A percentile compares a stretch with the other conserved stretches of the same genome.
phyloP scores from a whole-genome alignment of 2,329 filamentous ascomycete genomes.

The Cladosporium sp. region DNA sequence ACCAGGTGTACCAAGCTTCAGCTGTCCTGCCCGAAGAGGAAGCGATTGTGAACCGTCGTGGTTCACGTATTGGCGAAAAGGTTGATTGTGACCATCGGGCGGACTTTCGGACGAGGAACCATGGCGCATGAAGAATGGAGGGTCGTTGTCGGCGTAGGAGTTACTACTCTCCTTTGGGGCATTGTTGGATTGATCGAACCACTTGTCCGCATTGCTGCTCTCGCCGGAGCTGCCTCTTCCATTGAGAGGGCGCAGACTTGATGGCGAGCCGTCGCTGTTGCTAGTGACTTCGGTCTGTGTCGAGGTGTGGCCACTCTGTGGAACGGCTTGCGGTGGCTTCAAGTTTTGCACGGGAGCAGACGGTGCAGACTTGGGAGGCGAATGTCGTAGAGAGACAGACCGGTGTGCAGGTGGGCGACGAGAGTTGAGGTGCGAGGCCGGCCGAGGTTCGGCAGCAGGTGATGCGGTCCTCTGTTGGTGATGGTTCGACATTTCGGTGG shows the following conservation, averaged over 20 bases:
- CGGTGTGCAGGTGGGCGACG: conserved; percentile 48
- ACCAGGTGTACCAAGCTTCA: conserved; percentile 41
- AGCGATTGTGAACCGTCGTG: conserved; percentile 26
- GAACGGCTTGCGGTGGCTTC: conserved; percentile 20
- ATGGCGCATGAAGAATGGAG: conserved; percentile 45
- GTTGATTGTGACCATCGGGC: conserved; percentile 35
- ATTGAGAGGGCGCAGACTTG: conserved; percentile 41
- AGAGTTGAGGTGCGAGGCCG: conserved; percentile 31
- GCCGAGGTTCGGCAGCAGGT: background rate
- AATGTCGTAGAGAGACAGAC: conserved; percentile 51
- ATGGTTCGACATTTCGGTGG: conserved; percentile 7
- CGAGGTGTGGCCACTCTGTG: conserved; percentile 23
- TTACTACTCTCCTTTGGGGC: conserved; percentile 43
- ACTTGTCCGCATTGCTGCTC: conserved; percentile 54
- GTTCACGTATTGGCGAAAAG: conserved; percentile 18
- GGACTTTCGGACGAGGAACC: conserved; percentile 46
- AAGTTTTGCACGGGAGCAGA: background rate
- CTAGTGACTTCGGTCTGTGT: conserved; percentile 21
- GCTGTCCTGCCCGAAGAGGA: conserved; percentile 14
- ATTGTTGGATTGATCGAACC: conserved; percentile 57
- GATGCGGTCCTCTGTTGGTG: background rate
- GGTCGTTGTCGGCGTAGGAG: conserved; percentile 46
- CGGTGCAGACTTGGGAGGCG: conserved; percentile 24
- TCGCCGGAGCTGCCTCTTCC: conserved; percentile 51
- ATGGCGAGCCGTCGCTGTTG: conserved; percentile 39